Evolutionary conservation across 768 basidiomycete species (phyloP), one percentile per base, ranked within the genome.

Genomic region (Glaciozyma antarctica): DNA sequence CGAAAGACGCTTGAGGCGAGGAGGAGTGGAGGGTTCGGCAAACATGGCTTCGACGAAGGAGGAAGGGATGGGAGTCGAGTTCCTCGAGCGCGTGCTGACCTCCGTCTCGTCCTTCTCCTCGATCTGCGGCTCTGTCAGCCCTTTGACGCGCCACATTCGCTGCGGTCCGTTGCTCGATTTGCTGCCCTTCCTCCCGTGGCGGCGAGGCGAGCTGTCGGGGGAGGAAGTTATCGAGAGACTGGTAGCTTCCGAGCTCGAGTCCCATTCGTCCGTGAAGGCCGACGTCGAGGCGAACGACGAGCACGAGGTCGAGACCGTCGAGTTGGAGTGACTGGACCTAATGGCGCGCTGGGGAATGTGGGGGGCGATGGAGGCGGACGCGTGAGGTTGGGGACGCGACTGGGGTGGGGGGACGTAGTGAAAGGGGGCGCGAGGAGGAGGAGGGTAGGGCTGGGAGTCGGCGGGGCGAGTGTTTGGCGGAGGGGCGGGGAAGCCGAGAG

Each of bases 271-370:
- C 21, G 63, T 62, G 51, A 67, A 67, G 62, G 67, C 54, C 3
- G 54, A 26, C 26, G 66, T 71, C 24, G 66, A 67, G 1, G 70
- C 66, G 59, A 63, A 65, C 1, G 66, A 71, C n/a, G 70, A 71
- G 4, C 65, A 55, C n/a, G 57, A 58, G 6, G 57, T 30, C 8
- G 24, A 26, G 16, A 58, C 56, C 24, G 69, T 70, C 49, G 68
- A 70, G 28, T 63, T 60, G 45, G 68, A 70, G 5, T 63, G 49
- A 49, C 64, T 64, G 56, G 49, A 55, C 13, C 26, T 41, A 6
- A n/a, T 13, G 30, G 32, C 56, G 64, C 21, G 15, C 1, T 48
- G 22, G 21, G 48, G 38, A 21, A 21, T 58, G 58, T 48, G 44
- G 12, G 62, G 48, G 38, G 24, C 26, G 51, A 63, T 43, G 7